phyloP scores from a whole-genome alignment of 2,329 filamentous ascomycete species.

The Coniosporium tulheliwenetii region DNA sequence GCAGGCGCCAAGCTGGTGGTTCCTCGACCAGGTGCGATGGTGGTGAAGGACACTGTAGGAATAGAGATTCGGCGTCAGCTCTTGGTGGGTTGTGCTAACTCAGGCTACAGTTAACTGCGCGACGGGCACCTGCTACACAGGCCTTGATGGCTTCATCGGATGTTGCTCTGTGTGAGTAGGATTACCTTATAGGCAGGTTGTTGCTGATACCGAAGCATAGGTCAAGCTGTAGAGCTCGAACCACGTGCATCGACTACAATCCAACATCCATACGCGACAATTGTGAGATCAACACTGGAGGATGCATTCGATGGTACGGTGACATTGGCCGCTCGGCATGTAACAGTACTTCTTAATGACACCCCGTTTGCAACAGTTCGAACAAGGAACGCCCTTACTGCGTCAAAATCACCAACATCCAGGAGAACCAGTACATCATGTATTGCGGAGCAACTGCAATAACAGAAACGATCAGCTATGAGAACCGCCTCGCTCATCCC shows the following conservation, averaged over 20 bases:
- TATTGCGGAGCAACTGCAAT: neutral
- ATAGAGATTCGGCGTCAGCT: neutral
- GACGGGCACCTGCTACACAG: constrained; percentile 6
- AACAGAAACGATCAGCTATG: neutral
- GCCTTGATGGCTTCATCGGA: constrained; percentile 5
- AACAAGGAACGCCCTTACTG: neutral
- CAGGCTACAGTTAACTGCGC: neutral
- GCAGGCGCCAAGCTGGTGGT: neutral
- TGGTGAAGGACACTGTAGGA: neutral
- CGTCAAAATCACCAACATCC: constrained; percentile 1
- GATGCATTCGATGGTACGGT: constrained; percentile 7
- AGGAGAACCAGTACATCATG: constrained; percentile 1
- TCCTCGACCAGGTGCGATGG: neutral
- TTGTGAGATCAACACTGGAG: constrained; percentile 7
- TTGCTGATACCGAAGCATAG: neutral
- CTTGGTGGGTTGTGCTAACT: constrained; percentile 2
- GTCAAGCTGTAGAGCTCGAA: constrained; percentile 5
- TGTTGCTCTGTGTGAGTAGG: constrained; percentile 5
- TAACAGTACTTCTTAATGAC: no score
- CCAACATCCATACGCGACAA: neutral
- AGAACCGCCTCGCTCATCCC: neutral
- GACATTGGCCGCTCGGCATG: neutral
- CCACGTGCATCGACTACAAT: constrained; percentile 6
- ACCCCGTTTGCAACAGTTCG: neutral
- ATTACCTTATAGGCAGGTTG: neutral